Percentiles rank a stretch among this genome's conserved stretches.
Evolutionary conservation across 345 rosid species (phyloP).

Genomic region (Lumnitzera littorea): DNA sequence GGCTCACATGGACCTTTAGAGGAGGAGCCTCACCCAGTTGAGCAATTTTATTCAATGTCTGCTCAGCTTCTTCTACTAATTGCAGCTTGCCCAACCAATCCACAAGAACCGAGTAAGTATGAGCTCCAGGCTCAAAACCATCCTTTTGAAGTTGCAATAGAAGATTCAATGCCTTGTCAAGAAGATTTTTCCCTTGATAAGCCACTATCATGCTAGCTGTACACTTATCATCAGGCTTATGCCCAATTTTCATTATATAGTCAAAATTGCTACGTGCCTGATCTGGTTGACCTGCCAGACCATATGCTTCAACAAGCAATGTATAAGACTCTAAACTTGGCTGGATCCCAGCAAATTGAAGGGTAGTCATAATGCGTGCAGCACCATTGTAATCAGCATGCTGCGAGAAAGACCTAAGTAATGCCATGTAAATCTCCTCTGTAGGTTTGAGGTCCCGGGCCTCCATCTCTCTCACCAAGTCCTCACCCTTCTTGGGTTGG

Average conservation of each 20-base stretch:
- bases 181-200: constrained; percentile 46
- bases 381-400: constrained; percentile 41
- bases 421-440: constrained; percentile 52
- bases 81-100: constrained; percentile 69
- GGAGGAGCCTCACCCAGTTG: constrained; percentile 73
- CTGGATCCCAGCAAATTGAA: constrained; percentile 39
- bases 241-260: constrained; percentile 45
- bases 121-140: constrained; percentile 68
- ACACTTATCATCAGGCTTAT: constrained; percentile 56
- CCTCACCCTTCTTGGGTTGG: constrained; percentile 35
- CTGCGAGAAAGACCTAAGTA: constrained; percentile 59
- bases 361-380: constrained; percentile 27
- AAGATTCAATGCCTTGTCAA: constrained; percentile 69
- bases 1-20: constrained; percentile 55
- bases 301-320: constrained; percentile 57
- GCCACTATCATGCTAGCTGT: constrained; percentile 46
- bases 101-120: constrained; percentile 60
- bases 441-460: constrained; percentile 37
- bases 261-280: constrained; percentile 56
- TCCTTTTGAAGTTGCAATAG: constrained; percentile 69
- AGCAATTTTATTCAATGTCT: constrained; percentile 59
- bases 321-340: constrained; percentile 43
- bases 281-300: constrained; percentile 38
- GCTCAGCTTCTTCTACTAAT: constrained; percentile 81
- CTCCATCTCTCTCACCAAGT: constrained; percentile 51